Evolutionary conservation across 495 filamentous ascomycete species (phyloP).

Genomic region (Xylaria palmicola): DNA sequence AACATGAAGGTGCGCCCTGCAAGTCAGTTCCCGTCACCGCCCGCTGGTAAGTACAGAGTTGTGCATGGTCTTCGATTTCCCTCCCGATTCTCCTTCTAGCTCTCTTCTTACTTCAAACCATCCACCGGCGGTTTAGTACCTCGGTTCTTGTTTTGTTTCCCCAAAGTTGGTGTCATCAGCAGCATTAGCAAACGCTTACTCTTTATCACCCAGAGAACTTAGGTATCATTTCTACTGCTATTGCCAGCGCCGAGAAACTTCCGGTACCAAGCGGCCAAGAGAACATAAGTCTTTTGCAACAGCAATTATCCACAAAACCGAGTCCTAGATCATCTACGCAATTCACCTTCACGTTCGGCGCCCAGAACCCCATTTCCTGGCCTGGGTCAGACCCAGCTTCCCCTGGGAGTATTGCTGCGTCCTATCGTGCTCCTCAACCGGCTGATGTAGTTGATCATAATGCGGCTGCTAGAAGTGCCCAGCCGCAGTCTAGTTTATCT

Average conservation of each 20-base stretch:
- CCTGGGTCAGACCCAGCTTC: conserved; percentile 61
- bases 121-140: not conserved
- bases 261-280: conserved; percentile 62
- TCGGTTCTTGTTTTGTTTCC: not conserved
- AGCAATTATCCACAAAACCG: conserved; percentile 58
- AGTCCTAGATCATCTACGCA: conserved; percentile 66
- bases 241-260: conserved; percentile 78
- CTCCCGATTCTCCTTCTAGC: not conserved
- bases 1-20: conserved; percentile 41
- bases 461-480: conserved; percentile 7
- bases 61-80: not conserved
- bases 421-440: conserved; percentile 18
- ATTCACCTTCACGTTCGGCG: conserved; percentile 88
- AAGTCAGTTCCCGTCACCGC: conserved; percentile 37
- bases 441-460: conserved; percentile 10
- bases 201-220: conserved; percentile 46
- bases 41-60: conserved; percentile 39
- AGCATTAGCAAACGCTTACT: conserved; percentile 5
- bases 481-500: conserved; percentile 13
- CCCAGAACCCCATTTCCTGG: conserved; percentile 51
- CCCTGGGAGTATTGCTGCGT: conserved; percentile 14
- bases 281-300: conserved; percentile 74
- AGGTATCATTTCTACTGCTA: conserved; percentile 86
- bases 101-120: not conserved
- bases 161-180: not conserved